Evolutionary conservation across 768 basidiomycete genomes (phyloP), one percentile per base, ranked within the genome.

Genomic region (Calvatia gigantea): DNA sequence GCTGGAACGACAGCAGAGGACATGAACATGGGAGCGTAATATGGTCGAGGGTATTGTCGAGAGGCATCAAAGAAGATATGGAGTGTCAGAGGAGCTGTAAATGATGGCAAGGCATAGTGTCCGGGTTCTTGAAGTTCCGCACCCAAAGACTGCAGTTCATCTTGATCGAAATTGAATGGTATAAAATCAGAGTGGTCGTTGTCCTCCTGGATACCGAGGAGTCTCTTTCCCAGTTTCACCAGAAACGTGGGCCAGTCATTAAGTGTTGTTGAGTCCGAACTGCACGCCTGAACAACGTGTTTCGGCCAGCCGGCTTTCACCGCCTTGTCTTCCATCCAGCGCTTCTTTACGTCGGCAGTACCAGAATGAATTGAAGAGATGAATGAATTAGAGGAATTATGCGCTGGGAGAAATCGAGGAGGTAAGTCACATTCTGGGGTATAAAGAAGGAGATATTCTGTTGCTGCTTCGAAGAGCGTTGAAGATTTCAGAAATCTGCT

Each of bases 371-470:
- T 74, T 3, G 85, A 80, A 12, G 82, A 82, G 57, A 91, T 69
- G 65, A 91, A 89, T 1, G 89, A 73, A 61, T 83, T 79, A 0
- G 87, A 89, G 2, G 87, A 82, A 61, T 85, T 86, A n/a, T n/a
- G 69, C 68, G 8, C 75, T 66, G 3, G 87, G 82, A 89, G 69
- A 67, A 92, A 91, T 25, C 81, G 79, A 47, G 75, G 65, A 0
- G 95, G 95, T 4, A 97, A 78, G 62, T 96, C 94, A 55, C 90
- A 87, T 72, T 98, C 94, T 0, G 94, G 89, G 4, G 90, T 66
- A 62, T 91, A 83, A 19, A 96, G 76, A 42, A 96, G 77, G 2
- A 97, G 77, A 70, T 91, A 92, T 61, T 94, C 89, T 42, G 94
- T 86, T 49, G 84, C 84, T 0, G 92, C 90, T 65, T 93, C 85